Evolutionary conservation across 2,329 filamentous ascomycete genomes (phyloP).

Genomic region (Colletotrichum siamense): DNA sequence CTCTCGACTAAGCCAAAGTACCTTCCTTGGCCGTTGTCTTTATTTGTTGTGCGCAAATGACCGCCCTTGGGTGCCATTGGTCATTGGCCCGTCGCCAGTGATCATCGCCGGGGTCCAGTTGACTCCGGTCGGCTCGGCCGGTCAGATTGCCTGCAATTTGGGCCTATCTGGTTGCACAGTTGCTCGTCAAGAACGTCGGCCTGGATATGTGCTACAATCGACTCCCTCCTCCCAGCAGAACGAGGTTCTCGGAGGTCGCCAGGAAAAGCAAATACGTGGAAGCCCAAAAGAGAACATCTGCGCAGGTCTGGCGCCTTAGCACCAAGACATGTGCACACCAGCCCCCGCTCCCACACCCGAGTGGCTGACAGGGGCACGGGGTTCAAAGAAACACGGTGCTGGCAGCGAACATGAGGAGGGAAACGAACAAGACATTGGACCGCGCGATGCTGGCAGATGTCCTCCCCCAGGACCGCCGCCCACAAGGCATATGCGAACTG

Average conservation of each 20-base stretch:
- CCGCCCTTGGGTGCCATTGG: neutral
- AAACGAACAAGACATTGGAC: neutral
- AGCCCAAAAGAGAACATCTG: neutral
- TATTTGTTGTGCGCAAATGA: neutral
- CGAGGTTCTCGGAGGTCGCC: neutral
- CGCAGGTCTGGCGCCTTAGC: neutral
- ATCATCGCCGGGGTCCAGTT: slow-evolving; percentile 3
- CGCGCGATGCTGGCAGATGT: neutral
- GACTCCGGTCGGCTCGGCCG: neutral
- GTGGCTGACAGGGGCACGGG: slow-evolving; percentile 4
- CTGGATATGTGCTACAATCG: neutral
- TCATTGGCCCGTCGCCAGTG: neutral
- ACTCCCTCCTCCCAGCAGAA: neutral
- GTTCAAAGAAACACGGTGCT: neutral
- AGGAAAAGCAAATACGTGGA: neutral
- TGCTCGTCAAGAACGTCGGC: neutral
- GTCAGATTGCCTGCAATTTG: neutral
- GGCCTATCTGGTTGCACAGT: neutral
- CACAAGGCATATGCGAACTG: neutral
- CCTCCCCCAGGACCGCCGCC: neutral
- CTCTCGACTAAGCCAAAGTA: neutral
- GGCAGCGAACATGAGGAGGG: neutral
- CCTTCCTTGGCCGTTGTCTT: neutral
- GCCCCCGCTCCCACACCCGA: neutral
- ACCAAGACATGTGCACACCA: neutral